A percentile compares a stretch with the other conserved stretches of the same genome.
These are phyloP conservation scores for Pseudogymnoascus sp. DNA, from an alignment of 2,329 filamentous ascomycete species.

Conservation along the genomic window DNA sequence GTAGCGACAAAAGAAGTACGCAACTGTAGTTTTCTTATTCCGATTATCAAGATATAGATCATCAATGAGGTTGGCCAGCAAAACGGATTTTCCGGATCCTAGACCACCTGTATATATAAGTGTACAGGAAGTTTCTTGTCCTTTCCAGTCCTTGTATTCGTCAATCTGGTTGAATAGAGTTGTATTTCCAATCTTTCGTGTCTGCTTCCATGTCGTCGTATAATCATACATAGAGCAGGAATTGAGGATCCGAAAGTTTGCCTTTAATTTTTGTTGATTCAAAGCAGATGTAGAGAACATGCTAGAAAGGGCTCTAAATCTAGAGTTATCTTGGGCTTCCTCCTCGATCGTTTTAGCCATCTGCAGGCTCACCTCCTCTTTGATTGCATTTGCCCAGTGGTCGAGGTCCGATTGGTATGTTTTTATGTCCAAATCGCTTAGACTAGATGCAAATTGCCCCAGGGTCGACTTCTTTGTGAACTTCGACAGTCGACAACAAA, in stretches of 20 bases:
- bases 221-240: conserved; percentile 36
- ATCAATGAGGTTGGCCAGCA: conserved; percentile 37
- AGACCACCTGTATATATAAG: conserved; percentile 34
- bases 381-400: conserved; percentile 31
- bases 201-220: conserved; percentile 34
- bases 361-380: conserved; percentile 28
- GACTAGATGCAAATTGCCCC: conserved; percentile 26
- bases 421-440: conserved; percentile 29
- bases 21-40: conserved; percentile 16
- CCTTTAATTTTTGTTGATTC: conserved; percentile 16
- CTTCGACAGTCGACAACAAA: conserved; percentile 32
- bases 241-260: conserved; percentile 28
- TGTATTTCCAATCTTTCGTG: conserved; percentile 33
- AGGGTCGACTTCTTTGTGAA: conserved; percentile 30
- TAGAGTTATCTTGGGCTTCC: conserved; percentile 21
- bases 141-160: conserved; percentile 28
- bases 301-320: conserved; percentile 21
- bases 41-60: conserved; percentile 27
- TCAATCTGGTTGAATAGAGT: conserved; percentile 19
- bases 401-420: conserved; percentile 30
- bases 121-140: conserved; percentile 21
- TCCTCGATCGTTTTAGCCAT: conserved; percentile 22
- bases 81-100: conserved; percentile 38
- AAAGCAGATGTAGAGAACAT: conserved; percentile 18
- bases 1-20: conserved; percentile 31